These are phyloP conservation scores for Xylaria grammica DNA, from an alignment of 495 filamentous ascomycete species.

Conservation along the genomic window DNA sequence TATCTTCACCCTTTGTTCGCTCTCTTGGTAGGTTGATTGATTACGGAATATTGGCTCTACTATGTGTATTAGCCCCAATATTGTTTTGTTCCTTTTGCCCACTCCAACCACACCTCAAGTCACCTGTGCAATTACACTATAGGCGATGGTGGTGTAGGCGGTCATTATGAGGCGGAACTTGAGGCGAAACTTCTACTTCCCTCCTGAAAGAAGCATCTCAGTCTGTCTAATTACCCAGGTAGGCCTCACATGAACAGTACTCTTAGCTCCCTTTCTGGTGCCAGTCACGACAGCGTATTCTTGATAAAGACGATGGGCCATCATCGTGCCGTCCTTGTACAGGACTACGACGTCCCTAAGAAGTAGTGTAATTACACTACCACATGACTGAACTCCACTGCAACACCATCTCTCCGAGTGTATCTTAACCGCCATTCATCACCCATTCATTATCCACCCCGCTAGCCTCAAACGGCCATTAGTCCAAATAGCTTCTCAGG, in stretches of 20 bases:
- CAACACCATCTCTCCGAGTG: background rate
- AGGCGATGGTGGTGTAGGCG: background rate
- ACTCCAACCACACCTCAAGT: background rate
- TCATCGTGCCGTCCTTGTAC: no score
- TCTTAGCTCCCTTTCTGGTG: background rate
- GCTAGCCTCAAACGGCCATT: slow-evolving; percentile 13
- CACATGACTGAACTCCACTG: slow-evolving; percentile 6
- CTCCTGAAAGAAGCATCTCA: no score
- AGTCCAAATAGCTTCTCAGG: slow-evolving; percentile 3
- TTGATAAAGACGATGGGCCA: slow-evolving; percentile 1
- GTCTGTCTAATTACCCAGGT: background rate
- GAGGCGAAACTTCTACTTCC: no score
- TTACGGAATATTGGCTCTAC: slow-evolving; percentile 7
- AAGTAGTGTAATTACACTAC: background rate
- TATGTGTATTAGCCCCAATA: slow-evolving; percentile 1
- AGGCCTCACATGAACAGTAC: background rate
- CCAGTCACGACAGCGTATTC: background rate
- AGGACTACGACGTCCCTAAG: no score
- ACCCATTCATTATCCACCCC: background rate
- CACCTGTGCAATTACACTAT: background rate
- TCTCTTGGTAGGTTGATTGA: background rate
- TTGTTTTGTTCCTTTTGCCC: slow-evolving; percentile 1
- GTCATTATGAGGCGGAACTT: no score
- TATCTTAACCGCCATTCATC: background rate
- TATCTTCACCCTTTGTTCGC: background rate